phyloP scores from a whole-genome alignment of 2,329 filamentous ascomycete genomes.

The Fusarium tjaetaba region DNA sequence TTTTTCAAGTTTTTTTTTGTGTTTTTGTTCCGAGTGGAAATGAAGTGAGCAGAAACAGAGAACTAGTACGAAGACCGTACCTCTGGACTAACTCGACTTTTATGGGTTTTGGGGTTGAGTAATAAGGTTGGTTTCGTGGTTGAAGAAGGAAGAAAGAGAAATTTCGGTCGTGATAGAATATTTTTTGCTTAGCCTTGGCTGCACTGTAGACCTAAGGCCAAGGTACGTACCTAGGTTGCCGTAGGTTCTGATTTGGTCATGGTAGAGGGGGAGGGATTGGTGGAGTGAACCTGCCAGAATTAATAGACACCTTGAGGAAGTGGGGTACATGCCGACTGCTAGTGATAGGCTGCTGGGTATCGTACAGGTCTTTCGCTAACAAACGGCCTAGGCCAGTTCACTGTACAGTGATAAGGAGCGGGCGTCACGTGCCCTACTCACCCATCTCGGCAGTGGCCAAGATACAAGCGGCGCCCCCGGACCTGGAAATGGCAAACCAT shows the following conservation, averaged over 20 bases:
- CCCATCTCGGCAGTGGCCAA: conserved; percentile 35
- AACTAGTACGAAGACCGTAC: conserved; percentile 68
- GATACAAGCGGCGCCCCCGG: conserved; percentile 36
- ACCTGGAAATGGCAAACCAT: conserved; percentile 21
- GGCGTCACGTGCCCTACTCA: conserved; percentile 30
- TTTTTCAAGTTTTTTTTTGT: conserved; percentile 71
- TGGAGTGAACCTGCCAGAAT: conserved; percentile 38
- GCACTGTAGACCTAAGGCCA: conserved; percentile 34
- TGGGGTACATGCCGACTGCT: conserved; percentile 24
- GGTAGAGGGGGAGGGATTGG: conserved; percentile 39
- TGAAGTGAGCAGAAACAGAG: conserved; percentile 68
- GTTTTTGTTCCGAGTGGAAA: conserved; percentile 61
- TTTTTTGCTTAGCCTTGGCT: conserved; percentile 46
- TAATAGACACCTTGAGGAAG: background rate
- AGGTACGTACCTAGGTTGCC: conserved; percentile 28
- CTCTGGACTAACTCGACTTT: conserved; percentile 63
- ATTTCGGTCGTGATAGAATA: conserved; percentile 49
- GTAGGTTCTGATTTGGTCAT: conserved; percentile 27
- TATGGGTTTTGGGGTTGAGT: conserved; percentile 55
- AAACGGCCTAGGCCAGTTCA: background rate
- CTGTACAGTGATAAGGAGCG: conserved; percentile 9
- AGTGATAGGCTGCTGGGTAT: conserved; percentile 22
- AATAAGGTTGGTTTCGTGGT: conserved; percentile 61
- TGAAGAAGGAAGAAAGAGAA: conserved; percentile 55
- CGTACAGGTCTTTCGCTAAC: conserved; percentile 23